Base-by-base conservation (phyloP, 2,329 filamentous ascomycete species). In the Neopestalotiopsis sp. region DNA sequence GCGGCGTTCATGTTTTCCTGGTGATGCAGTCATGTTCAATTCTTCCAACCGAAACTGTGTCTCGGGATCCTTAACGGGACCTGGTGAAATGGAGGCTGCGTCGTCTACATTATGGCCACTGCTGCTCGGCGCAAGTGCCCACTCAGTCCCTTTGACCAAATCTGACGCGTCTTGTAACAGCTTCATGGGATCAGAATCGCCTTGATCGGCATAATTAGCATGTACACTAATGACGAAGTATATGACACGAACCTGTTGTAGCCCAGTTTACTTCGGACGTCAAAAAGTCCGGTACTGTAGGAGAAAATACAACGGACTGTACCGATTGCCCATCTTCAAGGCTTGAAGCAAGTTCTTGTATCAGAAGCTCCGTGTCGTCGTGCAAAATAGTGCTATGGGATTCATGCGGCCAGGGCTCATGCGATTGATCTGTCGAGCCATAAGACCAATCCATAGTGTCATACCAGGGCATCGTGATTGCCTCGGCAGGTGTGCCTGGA, bases 401-500 rank as follows among this genome's bases (percentile, higher is more conserved):
- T n/a, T 52, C 45, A 12, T 52, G 17, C 6, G 17, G 17, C n/a
- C 45, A 52, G n/a, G 45, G 17, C 9, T 52, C 45, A n/a, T 52
- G 45, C 4, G 14, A 9, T 17, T 52, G 45, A 9, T 52, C 45
- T 17, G 45, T 10, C 6, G 17, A 52, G 45, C 45, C 45, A 52
- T 52, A 52, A n/a, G 45, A 52, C 45, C 45, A 52, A 52, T 52
- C 45, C 45, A 52, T 52, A 52, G 45, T 52, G 45, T 52, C 45
- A 52, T 52, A 52, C 45, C 45, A 52, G 4, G 45, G 45, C 4
- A 20, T 20, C 0, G 45, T n/a, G 6, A 10, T 10, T 52, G 17
- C 14, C 20, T 52, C 45, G 14, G 1, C n/a, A 6, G 45, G 14
- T n/a, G 45, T n/a, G 20, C n/a, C 45, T 6, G 17, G 5, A 3